A percentile compares a stretch with the other conserved stretches of the same genome.
These are phyloP conservation scores for Glycine latifolia DNA, from an alignment of 306 rosid species.

Conservation along the genomic window DNA sequence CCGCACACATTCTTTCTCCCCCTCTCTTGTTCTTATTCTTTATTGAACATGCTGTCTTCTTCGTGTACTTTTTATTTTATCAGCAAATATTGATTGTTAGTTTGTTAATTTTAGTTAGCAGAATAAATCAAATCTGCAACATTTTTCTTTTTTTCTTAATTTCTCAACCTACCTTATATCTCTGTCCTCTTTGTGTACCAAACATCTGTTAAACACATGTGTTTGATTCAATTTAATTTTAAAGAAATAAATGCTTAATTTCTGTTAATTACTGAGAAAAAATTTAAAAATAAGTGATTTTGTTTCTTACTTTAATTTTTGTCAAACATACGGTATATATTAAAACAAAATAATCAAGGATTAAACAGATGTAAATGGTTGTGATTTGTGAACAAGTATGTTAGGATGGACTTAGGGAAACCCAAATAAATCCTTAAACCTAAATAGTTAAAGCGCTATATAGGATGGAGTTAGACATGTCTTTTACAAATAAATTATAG, in stretches of 20 bases:
- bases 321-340: background rate
- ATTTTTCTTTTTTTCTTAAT: too few relatives aligned
- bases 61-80: too few relatives aligned
- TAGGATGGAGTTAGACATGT: too few relatives aligned
- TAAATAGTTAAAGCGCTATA: too few relatives aligned
- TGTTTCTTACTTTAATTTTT: background rate
- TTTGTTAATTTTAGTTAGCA: too few relatives aligned
- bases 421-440: too few relatives aligned
- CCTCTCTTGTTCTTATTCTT: background rate
- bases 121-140: too few relatives aligned
- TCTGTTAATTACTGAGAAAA: too few relatives aligned
- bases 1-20: background rate
- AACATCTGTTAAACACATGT: background rate
- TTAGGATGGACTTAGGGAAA: too few relatives aligned
- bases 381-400: background rate
- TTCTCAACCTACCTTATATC: too few relatives aligned
- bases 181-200: background rate
- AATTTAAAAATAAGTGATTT: background rate
- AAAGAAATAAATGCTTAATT: background rate
- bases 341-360: background rate
- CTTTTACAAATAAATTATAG: too few relatives aligned
- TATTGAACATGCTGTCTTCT: background rate
- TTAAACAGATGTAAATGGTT: background rate
- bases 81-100: too few relatives aligned
- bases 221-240: background rate